Percentiles rank a stretch among this genome's conserved stretches.
These are phyloP conservation scores for Saccharomyces hybrid DNA, from an alignment of 1,139 yeast species.

Conservation along the genomic window DNA sequence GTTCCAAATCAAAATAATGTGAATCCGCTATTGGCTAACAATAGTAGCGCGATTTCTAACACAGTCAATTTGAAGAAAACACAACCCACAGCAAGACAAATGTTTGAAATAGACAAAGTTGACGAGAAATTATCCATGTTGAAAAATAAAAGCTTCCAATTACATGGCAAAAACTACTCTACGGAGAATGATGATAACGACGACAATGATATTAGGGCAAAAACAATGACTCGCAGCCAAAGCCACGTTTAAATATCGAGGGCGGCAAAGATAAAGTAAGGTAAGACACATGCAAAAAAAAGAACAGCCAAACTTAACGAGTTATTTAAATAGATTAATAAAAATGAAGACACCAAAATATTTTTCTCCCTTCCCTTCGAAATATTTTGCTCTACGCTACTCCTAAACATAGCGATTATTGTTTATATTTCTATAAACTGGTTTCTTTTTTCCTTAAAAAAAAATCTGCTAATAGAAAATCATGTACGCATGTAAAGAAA, in stretches of 20 bases:
- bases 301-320: background rate
- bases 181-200: background rate
- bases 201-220: background rate
- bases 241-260: conserved; percentile 3
- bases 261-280: background rate
- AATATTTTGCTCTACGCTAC: no score
- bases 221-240: conserved; percentile 9
- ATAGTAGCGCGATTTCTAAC: background rate
- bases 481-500: background rate
- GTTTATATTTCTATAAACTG: background rate
- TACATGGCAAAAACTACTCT: conserved; percentile 3
- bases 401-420: background rate
- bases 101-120: conserved; percentile 29
- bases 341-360: background rate
- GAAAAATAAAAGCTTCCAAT: conserved; percentile 4
- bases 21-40: conserved; percentile 9
- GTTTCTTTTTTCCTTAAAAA: background rate
- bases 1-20: conserved; percentile 5
- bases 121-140: conserved; percentile 29
- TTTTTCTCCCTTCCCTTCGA: no score
- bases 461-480: background rate
- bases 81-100: conserved; percentile 5
- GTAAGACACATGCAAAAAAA: background rate
- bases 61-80: background rate
- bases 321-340: background rate